Base-by-base conservation (phyloP, 768 basidiomycete genomes). In the Leccinum uliginosum region DNA sequence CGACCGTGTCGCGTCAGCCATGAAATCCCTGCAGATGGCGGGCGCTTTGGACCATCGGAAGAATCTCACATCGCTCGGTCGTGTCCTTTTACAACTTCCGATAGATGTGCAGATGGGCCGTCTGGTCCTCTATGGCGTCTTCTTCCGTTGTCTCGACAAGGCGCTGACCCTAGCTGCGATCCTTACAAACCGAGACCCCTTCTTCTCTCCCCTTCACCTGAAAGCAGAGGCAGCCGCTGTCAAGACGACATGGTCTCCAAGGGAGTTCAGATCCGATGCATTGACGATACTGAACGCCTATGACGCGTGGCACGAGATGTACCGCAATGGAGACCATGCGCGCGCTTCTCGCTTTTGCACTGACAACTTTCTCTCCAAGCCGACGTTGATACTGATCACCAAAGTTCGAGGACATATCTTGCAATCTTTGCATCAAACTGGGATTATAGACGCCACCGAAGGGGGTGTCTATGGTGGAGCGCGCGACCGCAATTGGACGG, bases 111-210 rank as follows among this genome's bases (percentile, higher is more conserved):
- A 91, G 57, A 84, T 98, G 75, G 95, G 93, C 51, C 86, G 93
- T 55, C 76, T 98, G 50, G 88, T 93, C 52, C 78, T 98, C 4
- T 93, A 87, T 70, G 95, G 95, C 17, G 84, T 86, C 66, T 91
- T 97, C 78, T 96, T 96, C 84, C 84, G 89, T 57, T 97, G 94
- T 72, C 77, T 98, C 43, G 90, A 94, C 68, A 82, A 85, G 51
- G 90, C 91, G 0, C 71, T 98, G 59, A 91, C 93, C 5, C 80
- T 97, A 49, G 94, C 95, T n/a, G 92, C 93, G 6, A 87, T 97
- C 63, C 74, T 97, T 62, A 85, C 90, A 14, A 89, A 91, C 62
- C 87, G 94, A 30, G 93, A 96, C 57, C 92, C 94, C 6, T 98
- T 97, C 78, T 70, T 95, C 55, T 82, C 87, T 0, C 95, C 95